A percentile compares a stretch with the other conserved stretches of the same genome.
Conservation (phyloP, 2,329 filamentous ascomycete genomes). For the Paraphoma sp. region DNA sequence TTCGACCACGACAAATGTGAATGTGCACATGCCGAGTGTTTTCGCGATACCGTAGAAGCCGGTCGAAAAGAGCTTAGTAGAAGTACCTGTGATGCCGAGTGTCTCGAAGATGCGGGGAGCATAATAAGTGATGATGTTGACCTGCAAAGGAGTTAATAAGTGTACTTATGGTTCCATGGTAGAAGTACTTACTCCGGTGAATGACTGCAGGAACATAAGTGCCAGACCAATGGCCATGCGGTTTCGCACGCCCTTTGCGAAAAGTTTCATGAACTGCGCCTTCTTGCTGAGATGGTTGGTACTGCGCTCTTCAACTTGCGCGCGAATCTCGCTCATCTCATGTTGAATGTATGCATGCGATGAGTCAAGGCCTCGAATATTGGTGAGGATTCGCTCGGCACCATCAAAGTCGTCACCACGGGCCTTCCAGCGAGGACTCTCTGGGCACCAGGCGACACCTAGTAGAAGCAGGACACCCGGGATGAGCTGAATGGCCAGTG, state of each 20-base stretch:
- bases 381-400: constrained; percentile 50
- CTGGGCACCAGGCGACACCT: constrained; percentile 47
- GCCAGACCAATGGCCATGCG: constrained; percentile 48
- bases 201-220: constrained; percentile 47
- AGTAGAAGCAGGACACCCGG: constrained; percentile 47
- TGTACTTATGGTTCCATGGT: too few relatives aligned
- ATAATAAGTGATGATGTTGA: constrained; percentile 42
- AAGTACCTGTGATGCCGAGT: constrained; percentile 54
- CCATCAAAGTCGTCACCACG: constrained; percentile 45
- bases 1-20: constrained; percentile 49
- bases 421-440: constrained; percentile 41
- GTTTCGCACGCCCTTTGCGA: constrained; percentile 49
- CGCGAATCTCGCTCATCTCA: constrained; percentile 57
- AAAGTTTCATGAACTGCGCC: constrained; percentile 44
- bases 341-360: constrained; percentile 55
- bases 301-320: constrained; percentile 41
- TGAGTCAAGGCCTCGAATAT: constrained; percentile 54
- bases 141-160: background rate
- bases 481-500: constrained; percentile 58
- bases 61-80: constrained; percentile 54
- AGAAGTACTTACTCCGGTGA: constrained; percentile 29
- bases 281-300: constrained; percentile 36
- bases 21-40: constrained; percentile 50
- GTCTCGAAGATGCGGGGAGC: constrained; percentile 48
- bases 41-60: constrained; percentile 58